Base-by-base conservation (phyloP, 2,329 filamentous ascomycete genomes). In the Fusarium robinianum region DNA sequence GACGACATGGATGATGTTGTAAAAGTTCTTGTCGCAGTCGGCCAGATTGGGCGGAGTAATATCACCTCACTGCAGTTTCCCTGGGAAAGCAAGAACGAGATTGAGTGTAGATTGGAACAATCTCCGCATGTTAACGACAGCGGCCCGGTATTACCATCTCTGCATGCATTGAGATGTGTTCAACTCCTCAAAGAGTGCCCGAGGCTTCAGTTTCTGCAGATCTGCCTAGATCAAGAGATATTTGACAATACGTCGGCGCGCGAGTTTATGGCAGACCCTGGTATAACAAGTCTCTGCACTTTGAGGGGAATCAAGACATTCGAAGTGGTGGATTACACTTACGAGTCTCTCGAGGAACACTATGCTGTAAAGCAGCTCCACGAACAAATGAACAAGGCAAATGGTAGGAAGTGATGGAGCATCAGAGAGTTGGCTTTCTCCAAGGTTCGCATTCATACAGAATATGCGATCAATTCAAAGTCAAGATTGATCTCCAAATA, bases 11-110 rank as follows among this genome's bases (percentile, higher is more conserved):
- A 46, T 12, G 43, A 46, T 24, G 29, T 37, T 4, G 22, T 41
- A 4, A 37, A 33, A 8, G n/a, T 51, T 19, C 34, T 51, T 14
- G 14, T 51, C 15, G 21, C 39, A 22, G 6, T 51, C 15, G 48
- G 48, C 14, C 34, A 23, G 3, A 29, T 51, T 11, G 43, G 48
- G 7, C 48, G 48, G 18, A 24, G 25, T n/a, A 51, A 47, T 16
- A 38, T 51, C 15, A 41, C 37, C 3, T 37, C 34, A 7, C 7
- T 51, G 12, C 18, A 44, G 7, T 41, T 51, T 18, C 18, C 29
- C 7, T 51, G 48, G 48, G 26, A 27, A 19, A 47, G 48, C 30
- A 11, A 10, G 8, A 32, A 27, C 12, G 48, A 51, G 18, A 12
- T 26, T 18, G 25, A 27, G 7, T 9, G 2, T n/a, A 31, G 3